These are phyloP conservation scores for Aspergillus hancockii DNA, from an alignment of 495 filamentous ascomycete species.

Conservation along the genomic window DNA sequence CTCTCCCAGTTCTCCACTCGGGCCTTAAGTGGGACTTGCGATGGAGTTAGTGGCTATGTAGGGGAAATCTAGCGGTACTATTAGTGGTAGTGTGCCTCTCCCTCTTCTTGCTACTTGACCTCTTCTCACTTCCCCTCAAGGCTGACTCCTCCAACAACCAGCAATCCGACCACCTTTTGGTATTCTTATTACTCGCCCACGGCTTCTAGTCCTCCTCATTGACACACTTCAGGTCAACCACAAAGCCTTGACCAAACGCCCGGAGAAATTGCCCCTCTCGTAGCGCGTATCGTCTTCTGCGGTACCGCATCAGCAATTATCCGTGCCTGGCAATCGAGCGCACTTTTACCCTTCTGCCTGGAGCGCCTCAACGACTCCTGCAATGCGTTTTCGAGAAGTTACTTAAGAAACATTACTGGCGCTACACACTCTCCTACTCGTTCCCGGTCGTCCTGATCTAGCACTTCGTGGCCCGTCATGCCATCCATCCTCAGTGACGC, in stretches of 20 bases:
- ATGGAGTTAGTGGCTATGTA: slow-evolving; percentile 5
- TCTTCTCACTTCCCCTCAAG: slow-evolving; percentile 8
- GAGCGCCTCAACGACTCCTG: slow-evolving; percentile 23
- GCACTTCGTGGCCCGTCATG: slow-evolving; percentile 52
- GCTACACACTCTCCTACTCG: slow-evolving; percentile 11
- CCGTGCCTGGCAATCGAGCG: slow-evolving; percentile 18
- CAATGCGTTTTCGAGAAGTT: slow-evolving; percentile 32
- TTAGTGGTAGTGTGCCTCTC: slow-evolving; percentile 9
- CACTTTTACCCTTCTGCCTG: slow-evolving; percentile 10
- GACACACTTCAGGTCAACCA: background rate
- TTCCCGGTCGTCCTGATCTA: slow-evolving; percentile 4
- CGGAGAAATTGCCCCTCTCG: slow-evolving; percentile 5
- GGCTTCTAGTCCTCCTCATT: background rate
- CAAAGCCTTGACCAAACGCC: background rate
- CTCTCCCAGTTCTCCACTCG: background rate
- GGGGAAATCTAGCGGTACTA: slow-evolving; percentile 8
- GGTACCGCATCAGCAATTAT: slow-evolving; percentile 11
- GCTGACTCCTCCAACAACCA: slow-evolving; percentile 7
- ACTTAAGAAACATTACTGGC: slow-evolving; percentile 19
- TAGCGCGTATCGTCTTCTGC: background rate
- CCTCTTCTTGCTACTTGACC: slow-evolving; percentile 21
- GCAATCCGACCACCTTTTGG: slow-evolving; percentile 11
- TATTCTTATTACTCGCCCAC: background rate
- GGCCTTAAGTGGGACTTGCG: slow-evolving; percentile 2
- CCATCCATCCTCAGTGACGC: slow-evolving; percentile 85